phyloP scores from a whole-genome alignment of 176 grass and related monocot genomes.

The Stipa capillata region DNA sequence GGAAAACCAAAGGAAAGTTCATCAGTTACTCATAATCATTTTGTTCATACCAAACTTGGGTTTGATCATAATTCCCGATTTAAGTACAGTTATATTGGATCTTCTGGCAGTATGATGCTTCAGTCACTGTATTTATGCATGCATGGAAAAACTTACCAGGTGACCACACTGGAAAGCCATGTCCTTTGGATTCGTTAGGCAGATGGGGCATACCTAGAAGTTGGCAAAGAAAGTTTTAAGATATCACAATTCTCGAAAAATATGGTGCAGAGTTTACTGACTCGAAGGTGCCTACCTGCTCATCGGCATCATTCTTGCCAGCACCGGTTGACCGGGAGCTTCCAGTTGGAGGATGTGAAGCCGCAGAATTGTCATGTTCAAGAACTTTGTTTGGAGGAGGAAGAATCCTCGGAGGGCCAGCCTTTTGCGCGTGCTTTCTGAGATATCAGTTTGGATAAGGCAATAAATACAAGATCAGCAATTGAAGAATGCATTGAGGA shows the following conservation, averaged over 20 bases:
- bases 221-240: constrained; percentile 9
- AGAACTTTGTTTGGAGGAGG: constrained; percentile 65
- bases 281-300: constrained; percentile 40
- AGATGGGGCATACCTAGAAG: constrained; percentile 82
- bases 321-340: constrained; percentile 1
- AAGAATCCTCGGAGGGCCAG: constrained; percentile 44
- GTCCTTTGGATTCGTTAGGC: constrained; percentile 87
- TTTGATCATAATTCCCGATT: background rate
- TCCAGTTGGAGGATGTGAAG: constrained; percentile 17
- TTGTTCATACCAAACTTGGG: background rate
- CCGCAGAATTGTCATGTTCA: constrained; percentile 53
- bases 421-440: constrained; percentile 38
- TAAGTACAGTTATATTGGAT: background rate
- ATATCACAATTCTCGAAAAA: background rate
- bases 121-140: background rate
- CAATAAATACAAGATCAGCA: background rate
- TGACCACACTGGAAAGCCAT: constrained; percentile 97
- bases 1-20: background rate
- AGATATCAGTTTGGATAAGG: background rate
- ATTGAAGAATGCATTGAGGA: background rate
- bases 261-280: background rate
- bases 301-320: constrained; percentile 27
- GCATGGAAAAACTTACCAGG: constrained; percentile 50
- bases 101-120: background rate
- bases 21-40: background rate